phyloP scores from a whole-genome alignment of 1,284 basidiomycete species.

The Coriolopsis trogii region DNA sequence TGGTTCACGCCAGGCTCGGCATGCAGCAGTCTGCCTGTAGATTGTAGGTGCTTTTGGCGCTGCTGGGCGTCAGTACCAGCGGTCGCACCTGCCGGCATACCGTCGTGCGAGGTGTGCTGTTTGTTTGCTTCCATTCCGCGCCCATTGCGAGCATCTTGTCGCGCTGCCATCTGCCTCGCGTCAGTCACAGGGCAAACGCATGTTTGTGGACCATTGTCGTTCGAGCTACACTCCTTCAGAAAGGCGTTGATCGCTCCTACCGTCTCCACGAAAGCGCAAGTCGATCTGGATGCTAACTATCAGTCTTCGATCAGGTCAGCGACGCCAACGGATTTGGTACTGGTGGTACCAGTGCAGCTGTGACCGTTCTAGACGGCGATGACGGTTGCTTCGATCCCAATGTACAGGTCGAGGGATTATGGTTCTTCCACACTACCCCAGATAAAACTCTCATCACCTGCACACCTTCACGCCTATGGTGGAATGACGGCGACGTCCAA shows the following conservation, averaged over 20 bases:
- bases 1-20: too few species aligned
- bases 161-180: too few species aligned
- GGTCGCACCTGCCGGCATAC: too few species aligned
- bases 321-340: slow-evolving; percentile 70
- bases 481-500: slow-evolving; percentile 51
- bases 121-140: too few species aligned
- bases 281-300: slow-evolving; percentile 3
- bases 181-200: too few species aligned
- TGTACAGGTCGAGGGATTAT: slow-evolving; percentile 50
- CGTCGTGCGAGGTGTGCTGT: too few species aligned
- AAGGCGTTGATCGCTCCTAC: neutral
- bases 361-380: slow-evolving; percentile 51
- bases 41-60: too few species aligned
- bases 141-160: too few species aligned
- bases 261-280: neutral
- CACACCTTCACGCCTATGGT: slow-evolving; percentile 60
- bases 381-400: slow-evolving; percentile 64
- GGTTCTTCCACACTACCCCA: slow-evolving; percentile 64
- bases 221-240: too few species aligned
- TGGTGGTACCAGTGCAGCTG: slow-evolving; percentile 73
- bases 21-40: too few species aligned
- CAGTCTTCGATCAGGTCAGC: slow-evolving; percentile 54
- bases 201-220: too few species aligned
- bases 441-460: slow-evolving; percentile 67
- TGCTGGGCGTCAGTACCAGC: too few species aligned